Conservation (phyloP, 495 filamentous ascomycete species). For the Talaromyces nanjingensis region DNA sequence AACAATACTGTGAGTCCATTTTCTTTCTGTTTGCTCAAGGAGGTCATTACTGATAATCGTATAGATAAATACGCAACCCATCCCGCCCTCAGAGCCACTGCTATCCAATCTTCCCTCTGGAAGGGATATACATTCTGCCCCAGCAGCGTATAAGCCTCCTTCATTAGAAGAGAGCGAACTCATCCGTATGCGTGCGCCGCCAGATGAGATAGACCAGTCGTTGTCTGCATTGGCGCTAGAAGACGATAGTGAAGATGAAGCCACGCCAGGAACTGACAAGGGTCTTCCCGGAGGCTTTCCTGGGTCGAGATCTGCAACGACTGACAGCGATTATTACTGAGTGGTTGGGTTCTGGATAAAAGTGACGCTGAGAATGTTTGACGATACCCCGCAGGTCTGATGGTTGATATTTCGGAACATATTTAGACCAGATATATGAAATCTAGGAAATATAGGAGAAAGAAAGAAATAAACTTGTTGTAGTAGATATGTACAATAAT, state of each 20-base stretch:
- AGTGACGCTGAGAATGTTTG: neutral
- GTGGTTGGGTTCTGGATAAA: neutral
- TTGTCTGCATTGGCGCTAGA: constrained; percentile 27
- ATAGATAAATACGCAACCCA: constrained; percentile 71
- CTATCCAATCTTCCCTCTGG: constrained; percentile 76
- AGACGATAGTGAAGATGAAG: constrained; percentile 43
- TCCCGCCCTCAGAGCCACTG: constrained; percentile 63
- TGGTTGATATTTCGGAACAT: neutral
- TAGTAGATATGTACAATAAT: constrained; percentile 10
- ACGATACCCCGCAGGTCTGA: neutral
- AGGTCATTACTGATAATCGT: neutral
- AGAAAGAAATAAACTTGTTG: constrained; percentile 2
- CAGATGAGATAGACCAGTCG: constrained; percentile 27
- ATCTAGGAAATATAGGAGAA: neutral
- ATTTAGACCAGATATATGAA: neutral
- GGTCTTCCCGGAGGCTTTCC: constrained; percentile 41
- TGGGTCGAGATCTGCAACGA: constrained; percentile 18
- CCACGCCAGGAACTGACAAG: constrained; percentile 24
- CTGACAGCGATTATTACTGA: constrained; percentile 42
- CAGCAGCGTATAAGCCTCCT: constrained; percentile 51
- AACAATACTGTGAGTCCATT: constrained; percentile 74
- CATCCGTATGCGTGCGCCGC: constrained; percentile 37
- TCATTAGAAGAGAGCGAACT: constrained; percentile 50
- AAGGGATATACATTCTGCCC: constrained; percentile 69
- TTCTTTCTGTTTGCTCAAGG: neutral